Conservation (phyloP, 768 basidiomycete genomes). For the Leucocoprinus leucothites region DNA sequence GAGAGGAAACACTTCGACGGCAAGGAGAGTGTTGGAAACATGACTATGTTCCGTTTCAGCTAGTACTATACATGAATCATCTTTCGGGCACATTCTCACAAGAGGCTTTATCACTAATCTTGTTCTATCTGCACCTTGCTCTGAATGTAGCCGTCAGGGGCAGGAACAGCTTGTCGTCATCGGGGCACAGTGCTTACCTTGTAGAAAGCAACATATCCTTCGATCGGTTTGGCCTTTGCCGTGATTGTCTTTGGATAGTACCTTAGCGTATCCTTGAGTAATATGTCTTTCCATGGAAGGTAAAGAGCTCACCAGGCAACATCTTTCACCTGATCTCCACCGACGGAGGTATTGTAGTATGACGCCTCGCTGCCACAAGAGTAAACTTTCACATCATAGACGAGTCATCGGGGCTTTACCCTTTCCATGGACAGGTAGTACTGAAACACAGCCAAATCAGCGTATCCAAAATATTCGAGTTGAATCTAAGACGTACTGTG, state of each 20-base stretch:
- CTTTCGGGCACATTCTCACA: no score
- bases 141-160: constrained; percentile 18
- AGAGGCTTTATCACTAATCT: neutral
- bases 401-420: no score
- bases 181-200: constrained; percentile 41
- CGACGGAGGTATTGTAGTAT: constrained; percentile 61
- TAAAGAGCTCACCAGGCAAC: constrained; percentile 59
- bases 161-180: neutral
- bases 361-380: constrained; percentile 45
- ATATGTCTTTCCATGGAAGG: neutral
- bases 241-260: constrained; percentile 58
- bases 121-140: constrained; percentile 36
- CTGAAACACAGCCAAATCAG: constrained; percentile 25
- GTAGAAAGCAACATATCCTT: constrained; percentile 74
- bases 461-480: neutral
- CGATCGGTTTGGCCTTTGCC: constrained; percentile 56
- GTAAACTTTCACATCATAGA: no score
- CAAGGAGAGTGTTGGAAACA: no score
- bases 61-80: no score
- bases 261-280: constrained; percentile 36
- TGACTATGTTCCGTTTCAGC: no score
- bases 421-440: constrained; percentile 68
- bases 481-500: constrained; percentile 27
- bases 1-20: no score
- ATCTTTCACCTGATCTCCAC: constrained; percentile 44